Percentiles rank a stretch among this genome's conserved stretches.
Conservation (phyloP, 2,329 filamentous ascomycete genomes). For the Talaromyces sp. region DNA sequence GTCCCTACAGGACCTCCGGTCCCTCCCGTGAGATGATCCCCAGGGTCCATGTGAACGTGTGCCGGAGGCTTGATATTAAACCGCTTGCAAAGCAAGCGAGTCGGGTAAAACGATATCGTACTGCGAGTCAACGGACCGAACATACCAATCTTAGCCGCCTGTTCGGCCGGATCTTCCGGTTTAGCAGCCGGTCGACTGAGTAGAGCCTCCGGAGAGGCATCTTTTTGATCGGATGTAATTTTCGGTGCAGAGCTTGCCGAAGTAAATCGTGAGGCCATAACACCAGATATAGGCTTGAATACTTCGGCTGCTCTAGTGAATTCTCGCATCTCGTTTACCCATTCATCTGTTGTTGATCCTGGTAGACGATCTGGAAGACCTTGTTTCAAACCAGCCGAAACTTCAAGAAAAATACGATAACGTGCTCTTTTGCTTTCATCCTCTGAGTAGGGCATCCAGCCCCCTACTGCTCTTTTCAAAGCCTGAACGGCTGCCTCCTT, state of each 20-base stretch:
- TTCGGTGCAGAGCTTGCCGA: slow-evolving; percentile 48
- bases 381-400: slow-evolving; percentile 62
- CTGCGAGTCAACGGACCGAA: slow-evolving; percentile 83
- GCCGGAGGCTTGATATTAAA: slow-evolving; percentile 81
- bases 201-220: slow-evolving; percentile 32
- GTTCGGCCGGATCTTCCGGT: slow-evolving; percentile 71
- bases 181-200: slow-evolving; percentile 53
- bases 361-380: slow-evolving; percentile 56
- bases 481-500: slow-evolving; percentile 66
- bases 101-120: slow-evolving; percentile 70
- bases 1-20: slow-evolving; percentile 20
- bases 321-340: slow-evolving; percentile 73
- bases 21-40: slow-evolving; percentile 35
- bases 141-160: slow-evolving; percentile 87
- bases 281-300: slow-evolving; percentile 85
- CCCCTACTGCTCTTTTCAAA: slow-evolving; percentile 60
- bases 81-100: slow-evolving; percentile 83
- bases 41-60: slow-evolving; percentile 59
- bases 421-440: slow-evolving; percentile 74
- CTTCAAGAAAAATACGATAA: slow-evolving; percentile 77
- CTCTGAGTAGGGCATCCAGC: slow-evolving; percentile 80
- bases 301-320: slow-evolving; percentile 72
- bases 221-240: slow-evolving; percentile 36
- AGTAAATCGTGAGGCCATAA: slow-evolving; percentile 93
- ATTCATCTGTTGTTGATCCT: slow-evolving; percentile 63